Evolutionary conservation across 768 basidiomycete genomes (phyloP).

Genomic region (Fomitopsis serialis): DNA sequence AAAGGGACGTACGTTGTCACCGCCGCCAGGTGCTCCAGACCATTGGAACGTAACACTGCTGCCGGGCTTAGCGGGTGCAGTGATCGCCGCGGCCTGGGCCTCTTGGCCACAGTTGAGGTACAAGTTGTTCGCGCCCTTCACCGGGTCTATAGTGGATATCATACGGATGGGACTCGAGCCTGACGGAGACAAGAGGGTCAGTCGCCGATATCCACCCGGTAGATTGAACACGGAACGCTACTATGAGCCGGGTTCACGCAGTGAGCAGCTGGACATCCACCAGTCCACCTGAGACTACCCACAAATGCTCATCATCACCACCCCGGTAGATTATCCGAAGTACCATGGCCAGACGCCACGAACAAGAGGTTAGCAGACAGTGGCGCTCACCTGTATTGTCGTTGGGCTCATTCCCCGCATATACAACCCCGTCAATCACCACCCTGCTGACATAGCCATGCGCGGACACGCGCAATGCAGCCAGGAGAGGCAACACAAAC

Average conservation of each 20-base stretch:
- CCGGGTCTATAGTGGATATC: conserved; percentile 37
- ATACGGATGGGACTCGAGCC: conserved; percentile 39
- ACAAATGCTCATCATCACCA: too few relatives aligned
- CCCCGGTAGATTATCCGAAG: too few relatives aligned
- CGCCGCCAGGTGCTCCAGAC: conserved; percentile 37
- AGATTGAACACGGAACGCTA: not conserved
- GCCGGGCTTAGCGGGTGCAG: conserved; percentile 56
- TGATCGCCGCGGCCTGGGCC: conserved; percentile 42
- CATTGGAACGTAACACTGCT: conserved; percentile 51
- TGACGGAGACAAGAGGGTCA: not conserved
- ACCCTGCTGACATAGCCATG: conserved; percentile 42
- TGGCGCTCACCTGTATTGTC: conserved; percentile 24
- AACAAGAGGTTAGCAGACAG: too few relatives aligned
- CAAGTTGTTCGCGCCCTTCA: conserved; percentile 53
- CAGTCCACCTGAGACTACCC: too few relatives aligned
- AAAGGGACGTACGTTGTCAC: conserved; percentile 26
- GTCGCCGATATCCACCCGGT: not conserved
- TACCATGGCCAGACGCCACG: too few relatives aligned
- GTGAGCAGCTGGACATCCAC: not conserved
- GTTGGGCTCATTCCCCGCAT: conserved; percentile 38
- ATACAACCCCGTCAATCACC: conserved; percentile 37
- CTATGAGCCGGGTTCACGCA: not conserved
- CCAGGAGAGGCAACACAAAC: conserved; percentile 11
- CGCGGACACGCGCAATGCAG: conserved; percentile 25
- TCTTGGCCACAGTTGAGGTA: conserved; percentile 56